phyloP scores from a whole-genome alignment of 495 filamentous ascomycete species.

The Talaromyces wortmannii region DNA sequence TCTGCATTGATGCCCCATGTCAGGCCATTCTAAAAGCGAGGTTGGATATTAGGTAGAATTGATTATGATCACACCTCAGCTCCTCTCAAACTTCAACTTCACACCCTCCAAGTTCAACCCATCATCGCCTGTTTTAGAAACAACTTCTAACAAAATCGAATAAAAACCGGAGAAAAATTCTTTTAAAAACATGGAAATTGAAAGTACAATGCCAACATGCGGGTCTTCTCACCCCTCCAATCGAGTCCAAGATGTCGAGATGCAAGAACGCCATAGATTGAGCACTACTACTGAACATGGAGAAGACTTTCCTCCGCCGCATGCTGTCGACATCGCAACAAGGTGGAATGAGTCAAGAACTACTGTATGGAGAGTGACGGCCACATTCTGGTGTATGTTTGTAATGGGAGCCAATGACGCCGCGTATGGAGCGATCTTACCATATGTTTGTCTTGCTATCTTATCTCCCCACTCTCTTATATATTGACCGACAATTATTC shows the following conservation, averaged over 20 bases:
- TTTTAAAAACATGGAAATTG: not conserved
- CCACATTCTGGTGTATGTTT: conserved; percentile 59
- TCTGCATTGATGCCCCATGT: too few relatives aligned
- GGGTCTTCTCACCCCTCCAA: not conserved
- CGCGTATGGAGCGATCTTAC: conserved; percentile 59
- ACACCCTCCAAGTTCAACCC: not conserved
- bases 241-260: not conserved
- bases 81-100: too few relatives aligned
- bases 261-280: not conserved
- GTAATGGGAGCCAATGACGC: conserved; percentile 80
- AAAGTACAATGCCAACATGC: not conserved
- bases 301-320: not conserved
- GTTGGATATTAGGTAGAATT: too few relatives aligned
- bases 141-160: not conserved
- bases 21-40: too few relatives aligned
- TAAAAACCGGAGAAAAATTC: not conserved
- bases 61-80: too few relatives aligned
- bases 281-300: not conserved
- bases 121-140: not conserved
- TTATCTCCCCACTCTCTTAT: not conserved
- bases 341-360: not conserved
- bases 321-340: conserved; percentile 1
- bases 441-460: not conserved
- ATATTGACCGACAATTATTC: not conserved
- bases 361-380: not conserved